Base-by-base conservation (phyloP, 768 basidiomycete species). In the Termitomyces sp. region DNA sequence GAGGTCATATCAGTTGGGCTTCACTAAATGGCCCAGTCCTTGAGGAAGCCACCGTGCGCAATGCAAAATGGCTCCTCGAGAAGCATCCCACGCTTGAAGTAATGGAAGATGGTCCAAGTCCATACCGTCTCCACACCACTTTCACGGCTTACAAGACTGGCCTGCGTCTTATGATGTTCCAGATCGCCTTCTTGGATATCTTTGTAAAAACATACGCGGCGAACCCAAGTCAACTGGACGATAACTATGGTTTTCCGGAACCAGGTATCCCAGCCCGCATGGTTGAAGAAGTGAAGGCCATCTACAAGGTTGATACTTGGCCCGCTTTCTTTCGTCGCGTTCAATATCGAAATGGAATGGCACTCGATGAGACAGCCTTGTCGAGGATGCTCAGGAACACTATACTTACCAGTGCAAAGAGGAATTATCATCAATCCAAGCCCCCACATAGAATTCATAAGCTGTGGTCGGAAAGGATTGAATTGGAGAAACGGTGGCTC, bases 91-190 rank as follows among this genome's bases (percentile, higher is more conserved):
- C 74, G 48, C 71, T 80, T 24, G 78, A 79, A 63, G 66, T 76
- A 0, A 59, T 77, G 66, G 77, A 78, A 64, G 35, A 48, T 4
- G 77, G 76, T 1, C 62, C 67, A 1, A 74, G 69, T 63, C 70
- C 75, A 35, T 78, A 76, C 59, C 74, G 79, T n/a, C 71, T 81
- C 42, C 60, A 70, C 6, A 73, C 69, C 50, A 80, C 77, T 0
- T 80, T 80, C 67, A 54, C 63, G 33, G 62, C 66, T 38, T 71
- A 75, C 54, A 75, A 73, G 66, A 80, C 76, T 0, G 78, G 77
- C 58, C 65, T 80, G 24, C 72, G 76, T 7, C 68, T 79, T 33
- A 74, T 79, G 61, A 79, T 79, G 78, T 80, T 80, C 73, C 79
- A 81, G 59, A 70, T 78, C 57, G 74, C 75, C n/a, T 81, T 81